These are phyloP conservation scores for Emergomyces africanus DNA, from an alignment of 2,329 filamentous ascomycete genomes.

Conservation along the genomic window DNA sequence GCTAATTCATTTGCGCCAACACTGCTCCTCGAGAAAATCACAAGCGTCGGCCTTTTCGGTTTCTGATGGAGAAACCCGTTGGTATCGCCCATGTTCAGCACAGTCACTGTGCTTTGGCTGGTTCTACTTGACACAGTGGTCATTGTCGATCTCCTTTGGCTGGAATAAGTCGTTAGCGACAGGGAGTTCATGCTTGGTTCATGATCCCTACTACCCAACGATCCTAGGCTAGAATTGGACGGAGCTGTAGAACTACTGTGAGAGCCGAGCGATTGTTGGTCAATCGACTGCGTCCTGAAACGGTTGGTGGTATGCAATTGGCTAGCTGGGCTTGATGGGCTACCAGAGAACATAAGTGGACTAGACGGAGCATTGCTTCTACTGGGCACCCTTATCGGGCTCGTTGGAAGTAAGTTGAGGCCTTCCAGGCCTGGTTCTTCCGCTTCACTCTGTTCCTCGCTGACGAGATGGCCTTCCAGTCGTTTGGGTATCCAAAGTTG, in stretches of 20 bases:
- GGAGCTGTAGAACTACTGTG: background rate
- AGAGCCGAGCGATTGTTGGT: background rate
- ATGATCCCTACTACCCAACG: background rate
- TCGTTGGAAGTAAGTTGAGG: background rate
- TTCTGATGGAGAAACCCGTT: background rate
- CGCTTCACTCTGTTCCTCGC: background rate
- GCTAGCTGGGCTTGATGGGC: background rate
- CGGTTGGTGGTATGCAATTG: background rate
- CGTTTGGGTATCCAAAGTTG: slow-evolving; percentile 3
- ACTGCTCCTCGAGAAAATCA: background rate
- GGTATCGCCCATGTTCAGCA: background rate
- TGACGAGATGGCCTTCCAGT: background rate
- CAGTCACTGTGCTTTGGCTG: slow-evolving; percentile 1
- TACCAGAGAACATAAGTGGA: background rate
- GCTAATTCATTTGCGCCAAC: background rate
- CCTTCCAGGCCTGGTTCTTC: background rate
- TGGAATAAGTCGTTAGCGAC: background rate
- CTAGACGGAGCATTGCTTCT: background rate
- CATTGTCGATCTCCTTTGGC: background rate
- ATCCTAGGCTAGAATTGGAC: background rate
- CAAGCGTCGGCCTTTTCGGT: background rate
- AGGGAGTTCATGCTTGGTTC: background rate
- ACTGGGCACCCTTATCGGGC: background rate
- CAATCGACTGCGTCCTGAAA: background rate
- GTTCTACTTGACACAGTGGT: background rate